Base-by-base conservation (phyloP, 1,139 yeast genomes). In the Zygoascus hellenicus region DNA sequence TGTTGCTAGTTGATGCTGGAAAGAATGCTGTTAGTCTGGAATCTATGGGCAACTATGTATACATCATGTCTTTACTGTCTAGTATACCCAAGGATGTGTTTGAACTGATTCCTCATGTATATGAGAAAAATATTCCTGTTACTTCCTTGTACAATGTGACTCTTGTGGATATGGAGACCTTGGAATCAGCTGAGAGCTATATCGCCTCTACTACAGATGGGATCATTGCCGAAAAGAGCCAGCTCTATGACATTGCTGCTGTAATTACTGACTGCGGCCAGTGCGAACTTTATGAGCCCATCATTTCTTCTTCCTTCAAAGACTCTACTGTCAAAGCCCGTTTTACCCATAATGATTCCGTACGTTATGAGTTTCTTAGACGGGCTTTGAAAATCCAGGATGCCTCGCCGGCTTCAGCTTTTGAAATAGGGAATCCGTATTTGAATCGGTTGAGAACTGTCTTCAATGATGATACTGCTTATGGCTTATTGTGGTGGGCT, bases 401-500 rank as follows among this genome's bases (percentile, higher is more conserved):
- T 6, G 46, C 41, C 9, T 28, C 46, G 6, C 36, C 39, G 6
- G 15, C 40, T 5, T 19, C 29, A 30, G 31, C 36, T 19, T 43
- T 35, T 28, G 41, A 37, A 5, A 22, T 29, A 1, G 46, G 46
- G 9, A 36, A 36, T 22, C 29, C 30, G 14, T 41, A 30, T 32
- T 26, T 31, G 17, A 35, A 42, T 30, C 15, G 35, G 11, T 9
- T 44, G 19, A n/a, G 33, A 9, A 43, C 51, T 9, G 30, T 51
- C 2, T 48, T 48, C 16, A 48, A 46, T 35, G 46, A 48, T 30
- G 51, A 48, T 31, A 38, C 57, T 5, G 26, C 53, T 5, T 51
- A 51, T 50, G 88, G 90, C 0, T 74, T 85, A 51, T 72, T 83
- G 35, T 84, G 92, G 88, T 83, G 89, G 83, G 90, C 92, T 1